These are phyloP conservation scores for Saturnispora serradocipensis DNA, from an alignment of 805 yeast species.

Conservation along the genomic window DNA sequence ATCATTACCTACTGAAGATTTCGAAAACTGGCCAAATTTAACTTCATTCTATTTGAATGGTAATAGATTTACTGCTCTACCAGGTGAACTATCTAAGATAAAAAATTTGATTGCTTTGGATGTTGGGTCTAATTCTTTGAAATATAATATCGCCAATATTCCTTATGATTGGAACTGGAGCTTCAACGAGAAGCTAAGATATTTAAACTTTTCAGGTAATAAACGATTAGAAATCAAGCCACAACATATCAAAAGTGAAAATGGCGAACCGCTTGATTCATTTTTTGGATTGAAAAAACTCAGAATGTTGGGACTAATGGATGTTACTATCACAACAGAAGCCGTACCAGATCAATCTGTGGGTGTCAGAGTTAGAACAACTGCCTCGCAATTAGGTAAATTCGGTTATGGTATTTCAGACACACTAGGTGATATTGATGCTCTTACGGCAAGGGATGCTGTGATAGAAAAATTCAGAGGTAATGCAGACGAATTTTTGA, in stretches of 20 bases:
- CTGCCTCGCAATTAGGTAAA: conserved; percentile 68
- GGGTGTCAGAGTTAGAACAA: conserved; percentile 80
- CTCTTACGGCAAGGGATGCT: conserved; percentile 69
- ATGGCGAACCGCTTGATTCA: conserved; percentile 60
- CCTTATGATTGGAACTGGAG: conserved; percentile 99
- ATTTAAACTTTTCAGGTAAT: conserved; percentile 87
- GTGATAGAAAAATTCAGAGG: conserved; percentile 85
- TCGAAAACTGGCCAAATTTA: conserved; percentile 51
- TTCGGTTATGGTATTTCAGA: conserved; percentile 91
- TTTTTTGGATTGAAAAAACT: conserved; percentile 54
- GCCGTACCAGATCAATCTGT: conserved; percentile 82
- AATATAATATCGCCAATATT: conserved; percentile 88
- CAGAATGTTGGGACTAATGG: conserved; percentile 79
- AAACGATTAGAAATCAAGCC: conserved; percentile 83
- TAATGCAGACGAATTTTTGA: conserved; percentile 66
- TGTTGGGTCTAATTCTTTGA: conserved; percentile 82
- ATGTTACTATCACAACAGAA: conserved; percentile 84
- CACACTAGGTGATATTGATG: conserved; percentile 57
- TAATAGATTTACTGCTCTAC: conserved; percentile 76
- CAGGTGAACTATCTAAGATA: conserved; percentile 76
- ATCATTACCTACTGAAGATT: conserved; percentile 78
- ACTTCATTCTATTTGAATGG: conserved; percentile 64
- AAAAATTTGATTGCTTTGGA: conserved; percentile 61
- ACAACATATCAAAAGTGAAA: conserved; percentile 38
- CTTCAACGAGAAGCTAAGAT: conserved; percentile 63